Percentiles rank a stretch among this genome's conserved stretches.
phyloP scores from a whole-genome alignment of 306 rosid genomes.

The Corylus heterophylla region DNA sequence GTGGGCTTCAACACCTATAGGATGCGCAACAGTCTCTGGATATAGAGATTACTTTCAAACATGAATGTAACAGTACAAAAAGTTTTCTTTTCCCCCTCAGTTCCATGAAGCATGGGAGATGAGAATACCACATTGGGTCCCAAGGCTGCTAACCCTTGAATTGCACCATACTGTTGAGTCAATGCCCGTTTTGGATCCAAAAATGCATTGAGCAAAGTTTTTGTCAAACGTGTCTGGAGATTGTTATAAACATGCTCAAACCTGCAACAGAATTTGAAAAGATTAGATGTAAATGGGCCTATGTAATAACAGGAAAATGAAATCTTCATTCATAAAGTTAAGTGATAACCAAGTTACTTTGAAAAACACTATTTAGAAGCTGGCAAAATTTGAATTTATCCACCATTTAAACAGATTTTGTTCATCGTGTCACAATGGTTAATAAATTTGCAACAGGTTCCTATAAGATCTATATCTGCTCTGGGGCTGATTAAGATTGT shows the following conservation, averaged over 20 bases:
- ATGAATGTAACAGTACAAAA: conserved; percentile 8
- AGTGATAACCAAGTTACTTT: neutral
- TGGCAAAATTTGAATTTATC: neutral
- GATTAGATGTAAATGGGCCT: neutral
- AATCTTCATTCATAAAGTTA: neutral
- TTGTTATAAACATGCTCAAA: conserved; percentile 80
- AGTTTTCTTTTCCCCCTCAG: conserved; percentile 9
- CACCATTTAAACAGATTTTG: neutral
- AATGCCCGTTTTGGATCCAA: conserved; percentile 79
- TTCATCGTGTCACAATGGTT: conserved; percentile 7
- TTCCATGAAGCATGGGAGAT: conserved; percentile 29
- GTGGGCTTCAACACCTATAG: neutral
- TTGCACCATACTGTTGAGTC: conserved; percentile 87
- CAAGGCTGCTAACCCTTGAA: conserved; percentile 74
- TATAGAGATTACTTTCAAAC: conserved; percentile 7
- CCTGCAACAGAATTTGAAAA: conserved; percentile 41
- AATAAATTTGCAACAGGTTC: conserved; percentile 4
- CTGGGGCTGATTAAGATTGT: neutral
- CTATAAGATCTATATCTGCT: neutral
- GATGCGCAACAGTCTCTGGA: conserved; percentile 10
- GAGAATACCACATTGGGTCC: conserved; percentile 78
- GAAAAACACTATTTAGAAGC: neutral
- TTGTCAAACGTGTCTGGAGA: conserved; percentile 77
- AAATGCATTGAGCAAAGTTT: conserved; percentile 80
- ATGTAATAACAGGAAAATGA: neutral